phyloP scores from a whole-genome alignment of 805 yeast species.

The Starmerella bombi region DNA sequence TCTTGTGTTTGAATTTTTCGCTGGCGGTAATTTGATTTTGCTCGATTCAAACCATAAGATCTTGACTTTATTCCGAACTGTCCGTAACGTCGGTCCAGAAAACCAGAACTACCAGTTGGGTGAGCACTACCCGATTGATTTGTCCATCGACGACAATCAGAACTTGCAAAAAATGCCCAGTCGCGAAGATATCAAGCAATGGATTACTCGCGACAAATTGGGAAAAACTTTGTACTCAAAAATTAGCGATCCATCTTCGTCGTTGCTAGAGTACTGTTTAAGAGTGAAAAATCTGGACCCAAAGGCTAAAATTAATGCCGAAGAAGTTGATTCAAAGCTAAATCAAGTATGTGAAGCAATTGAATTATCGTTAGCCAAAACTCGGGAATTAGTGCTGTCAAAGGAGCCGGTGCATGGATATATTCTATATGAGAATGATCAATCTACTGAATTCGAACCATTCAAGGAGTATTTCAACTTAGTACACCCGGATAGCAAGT shows the following conservation, averaged over 20 bases:
- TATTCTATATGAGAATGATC: conserved; percentile 11
- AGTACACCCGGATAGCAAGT: conserved; percentile 24
- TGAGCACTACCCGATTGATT: conserved; percentile 39
- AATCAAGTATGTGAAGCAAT: conserved; percentile 19
- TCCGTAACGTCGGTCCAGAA: conserved; percentile 41
- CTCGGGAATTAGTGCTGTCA: conserved; percentile 11
- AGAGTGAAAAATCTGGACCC: conserved; percentile 37
- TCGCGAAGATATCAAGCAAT: conserved; percentile 32
- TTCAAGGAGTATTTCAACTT: conserved; percentile 27
- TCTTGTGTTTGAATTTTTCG: conserved; percentile 78
- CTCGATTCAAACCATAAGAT: conserved; percentile 58
- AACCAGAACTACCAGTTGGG: conserved; percentile 59
- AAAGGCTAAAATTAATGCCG: conserved; percentile 23
- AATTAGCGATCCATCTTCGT: conserved; percentile 65
- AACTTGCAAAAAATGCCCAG: conserved; percentile 35
- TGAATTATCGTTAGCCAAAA: conserved; percentile 26
- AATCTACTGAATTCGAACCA: conserved; percentile 22
- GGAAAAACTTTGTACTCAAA: conserved; percentile 58
- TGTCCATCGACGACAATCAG: background rate
- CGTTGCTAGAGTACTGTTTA: conserved; percentile 52
- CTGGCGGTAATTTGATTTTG: conserved; percentile 82
- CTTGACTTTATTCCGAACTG: conserved; percentile 62
- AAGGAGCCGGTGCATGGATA: conserved; percentile 11
- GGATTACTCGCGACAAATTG: conserved; percentile 25
- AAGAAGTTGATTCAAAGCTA: conserved; percentile 18